These are phyloP conservation scores for Stygiomarasmius scandens DNA, from an alignment of 1,284 basidiomycete species.

Conservation along the genomic window DNA sequence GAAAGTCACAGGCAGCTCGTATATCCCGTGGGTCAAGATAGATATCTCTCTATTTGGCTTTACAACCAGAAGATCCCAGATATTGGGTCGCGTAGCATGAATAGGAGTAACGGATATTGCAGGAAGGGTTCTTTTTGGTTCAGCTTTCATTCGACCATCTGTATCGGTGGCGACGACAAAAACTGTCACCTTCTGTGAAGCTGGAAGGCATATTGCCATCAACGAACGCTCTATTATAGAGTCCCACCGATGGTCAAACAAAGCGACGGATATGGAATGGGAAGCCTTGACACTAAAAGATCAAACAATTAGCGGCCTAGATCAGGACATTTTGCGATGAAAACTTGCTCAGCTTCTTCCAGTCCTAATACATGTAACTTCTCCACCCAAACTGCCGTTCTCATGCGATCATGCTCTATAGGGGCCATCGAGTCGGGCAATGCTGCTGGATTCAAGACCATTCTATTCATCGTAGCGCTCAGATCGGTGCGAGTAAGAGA, in stretches of 20 bases:
- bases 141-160: conserved; percentile 46
- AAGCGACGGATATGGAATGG: conserved; percentile 52
- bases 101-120: conserved; percentile 62
- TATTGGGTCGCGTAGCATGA: conserved; percentile 58
- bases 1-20: conserved; percentile 44
- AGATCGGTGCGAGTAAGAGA: conserved; percentile 59
- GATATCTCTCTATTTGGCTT: conserved; percentile 52
- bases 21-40: conserved; percentile 63
- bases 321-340: neutral
- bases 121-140: conserved; percentile 39
- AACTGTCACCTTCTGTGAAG: conserved; percentile 46
- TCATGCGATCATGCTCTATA: conserved; percentile 63
- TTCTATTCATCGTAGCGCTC: conserved; percentile 63
- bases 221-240: conserved; percentile 50
- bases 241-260: conserved; percentile 72
- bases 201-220: conserved; percentile 61
- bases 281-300: conserved; percentile 39
- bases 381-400: conserved; percentile 70
- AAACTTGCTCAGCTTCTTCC: conserved; percentile 53
- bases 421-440: conserved; percentile 40
- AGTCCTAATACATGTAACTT: conserved; percentile 56
- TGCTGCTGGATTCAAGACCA: conserved; percentile 51
- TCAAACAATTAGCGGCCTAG: conserved; percentile 9
- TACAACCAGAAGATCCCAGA: conserved; percentile 72
- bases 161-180: conserved; percentile 47